Evolutionary conservation across 2,329 filamentous ascomycete species (phyloP).

Genomic region (Tothia fuscella): DNA sequence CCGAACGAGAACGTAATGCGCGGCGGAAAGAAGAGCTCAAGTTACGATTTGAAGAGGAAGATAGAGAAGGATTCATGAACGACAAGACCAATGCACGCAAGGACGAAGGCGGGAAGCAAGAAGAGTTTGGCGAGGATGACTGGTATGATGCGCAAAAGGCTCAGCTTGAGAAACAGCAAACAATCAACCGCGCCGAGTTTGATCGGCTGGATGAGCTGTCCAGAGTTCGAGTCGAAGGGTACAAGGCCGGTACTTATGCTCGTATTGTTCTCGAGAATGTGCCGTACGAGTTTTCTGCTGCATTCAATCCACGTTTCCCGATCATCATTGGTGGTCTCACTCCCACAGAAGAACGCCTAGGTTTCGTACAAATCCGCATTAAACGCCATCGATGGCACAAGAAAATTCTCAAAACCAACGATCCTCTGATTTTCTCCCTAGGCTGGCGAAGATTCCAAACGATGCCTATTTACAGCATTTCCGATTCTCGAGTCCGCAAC

Average conservation of each 20-base stretch:
- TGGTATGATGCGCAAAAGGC: constrained; percentile 99
- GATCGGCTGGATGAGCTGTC: constrained; percentile 76
- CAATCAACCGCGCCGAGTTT: constrained; percentile 94
- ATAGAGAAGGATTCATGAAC: constrained; percentile 88
- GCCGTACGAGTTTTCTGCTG: constrained; percentile 75
- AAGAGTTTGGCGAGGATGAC: constrained; percentile 89
- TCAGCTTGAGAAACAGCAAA: constrained; percentile 83
- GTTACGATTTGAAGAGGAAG: constrained; percentile 91
- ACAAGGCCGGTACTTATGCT: constrained; percentile 83
- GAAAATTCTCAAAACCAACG: constrained; percentile 96
- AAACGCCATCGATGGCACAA: constrained; percentile 98
- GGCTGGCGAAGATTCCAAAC: constrained; percentile 95
- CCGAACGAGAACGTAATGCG: constrained; percentile 83
- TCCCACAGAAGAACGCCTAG: constrained; percentile 88
- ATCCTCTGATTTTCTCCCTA: constrained; percentile 91
- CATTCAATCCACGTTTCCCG: constrained; percentile 72
- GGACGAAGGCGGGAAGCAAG: constrained; percentile 58
- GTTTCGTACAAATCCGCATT: constrained; percentile 89
- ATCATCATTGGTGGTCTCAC: constrained; percentile 85
- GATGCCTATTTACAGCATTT: constrained; percentile 86
- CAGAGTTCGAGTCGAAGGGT: constrained; percentile 74
- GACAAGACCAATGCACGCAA: constrained; percentile 68
- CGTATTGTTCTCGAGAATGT: constrained; percentile 83
- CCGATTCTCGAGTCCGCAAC: constrained; percentile 84
- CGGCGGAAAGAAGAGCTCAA: constrained; percentile 88